Conservation (phyloP, 179 eudicot genomes). For the Pouteria campechiana region DNA sequence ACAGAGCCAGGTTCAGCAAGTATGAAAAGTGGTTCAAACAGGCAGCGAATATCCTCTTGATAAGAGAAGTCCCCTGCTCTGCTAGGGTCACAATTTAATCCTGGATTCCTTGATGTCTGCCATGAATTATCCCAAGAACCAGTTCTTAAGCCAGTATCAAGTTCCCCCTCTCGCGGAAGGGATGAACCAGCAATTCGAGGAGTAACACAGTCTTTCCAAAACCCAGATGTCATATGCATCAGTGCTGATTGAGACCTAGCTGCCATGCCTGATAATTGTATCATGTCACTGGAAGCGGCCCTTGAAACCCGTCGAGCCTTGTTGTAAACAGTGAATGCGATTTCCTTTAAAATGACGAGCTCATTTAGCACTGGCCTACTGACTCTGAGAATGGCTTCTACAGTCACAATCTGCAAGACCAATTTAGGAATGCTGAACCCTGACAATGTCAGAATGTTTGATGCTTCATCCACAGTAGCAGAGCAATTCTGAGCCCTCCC, state of each 20-base stretch:
- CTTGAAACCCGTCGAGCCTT: slow-evolving; percentile 84
- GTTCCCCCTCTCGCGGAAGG: slow-evolving; percentile 61
- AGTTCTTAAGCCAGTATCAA: slow-evolving; percentile 61
- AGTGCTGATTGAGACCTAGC: slow-evolving; percentile 56
- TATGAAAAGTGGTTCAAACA: slow-evolving; percentile 96
- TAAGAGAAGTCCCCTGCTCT: slow-evolving; percentile 41
- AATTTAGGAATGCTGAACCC: slow-evolving; percentile 87
- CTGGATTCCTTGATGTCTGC: slow-evolving; percentile 74
- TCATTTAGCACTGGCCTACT: slow-evolving; percentile 72
- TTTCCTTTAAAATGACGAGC: slow-evolving; percentile 74
- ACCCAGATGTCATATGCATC: slow-evolving; percentile 67
- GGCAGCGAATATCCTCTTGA: slow-evolving; percentile 61
- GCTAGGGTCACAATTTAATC: slow-evolving; percentile 52
- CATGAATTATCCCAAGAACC: slow-evolving; percentile 84
- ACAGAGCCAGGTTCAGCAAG: slow-evolving; percentile 91
- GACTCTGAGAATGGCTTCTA: slow-evolving; percentile 86
- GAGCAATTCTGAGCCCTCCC: slow-evolving; percentile 76
- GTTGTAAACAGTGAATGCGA: slow-evolving; percentile 91
- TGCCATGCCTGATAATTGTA: slow-evolving; percentile 34
- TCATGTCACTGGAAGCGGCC: slow-evolving; percentile 40
- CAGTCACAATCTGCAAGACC: slow-evolving; percentile 78
- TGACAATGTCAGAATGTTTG: slow-evolving; percentile 71
- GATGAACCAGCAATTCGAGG: slow-evolving; percentile 59
- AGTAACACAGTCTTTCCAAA: slow-evolving; percentile 90
- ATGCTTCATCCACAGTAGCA: slow-evolving; percentile 81